phyloP scores from a whole-genome alignment of 2,329 filamentous ascomycete species.

The Botrytis cinerea region DNA sequence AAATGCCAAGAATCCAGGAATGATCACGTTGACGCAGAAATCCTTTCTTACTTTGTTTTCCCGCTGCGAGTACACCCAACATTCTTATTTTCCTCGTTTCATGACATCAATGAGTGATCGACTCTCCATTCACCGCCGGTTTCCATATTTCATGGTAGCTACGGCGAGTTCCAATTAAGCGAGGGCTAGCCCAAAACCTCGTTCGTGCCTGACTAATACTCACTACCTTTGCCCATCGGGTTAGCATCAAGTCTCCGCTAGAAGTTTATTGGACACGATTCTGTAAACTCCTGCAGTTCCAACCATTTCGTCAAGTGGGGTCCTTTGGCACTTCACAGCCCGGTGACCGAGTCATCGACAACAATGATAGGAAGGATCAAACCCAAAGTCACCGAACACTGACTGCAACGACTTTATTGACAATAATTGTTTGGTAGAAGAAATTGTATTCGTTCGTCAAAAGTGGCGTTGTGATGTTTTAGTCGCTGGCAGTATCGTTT shows the following conservation, averaged over 20 bases:
- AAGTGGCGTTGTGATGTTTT: conserved; percentile 9
- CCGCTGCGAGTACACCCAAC: conserved; percentile 7
- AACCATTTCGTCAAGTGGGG: conserved; percentile 8
- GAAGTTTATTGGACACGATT: conserved; percentile 7
- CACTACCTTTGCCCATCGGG: conserved; percentile 8
- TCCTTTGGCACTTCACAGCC: conserved; percentile 6
- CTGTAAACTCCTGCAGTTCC: conserved; percentile 8
- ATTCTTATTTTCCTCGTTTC: conserved; percentile 8
- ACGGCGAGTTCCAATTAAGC: conserved; percentile 8
- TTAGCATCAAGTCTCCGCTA: conserved; percentile 9
- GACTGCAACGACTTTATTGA: conserved; percentile 8
- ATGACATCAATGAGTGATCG: conserved; percentile 8
- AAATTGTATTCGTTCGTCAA: conserved; percentile 10
- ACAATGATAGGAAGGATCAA: conserved; percentile 9
- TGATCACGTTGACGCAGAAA: conserved; percentile 7
- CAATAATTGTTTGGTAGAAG: conserved; percentile 10
- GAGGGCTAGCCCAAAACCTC: conserved; percentile 5
- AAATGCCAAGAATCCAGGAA: conserved; percentile 8
- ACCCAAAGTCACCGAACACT: conserved; percentile 8
- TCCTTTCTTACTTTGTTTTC: conserved; percentile 9
- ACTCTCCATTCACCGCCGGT: conserved; percentile 6
- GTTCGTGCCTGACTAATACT: conserved; percentile 9
- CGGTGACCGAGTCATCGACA: conserved; percentile 6
- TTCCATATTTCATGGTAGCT: conserved; percentile 9
- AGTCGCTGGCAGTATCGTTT: conserved; percentile 8